Base-by-base conservation (phyloP, 2,329 filamentous ascomycete species). In the Alternaria longipes region DNA sequence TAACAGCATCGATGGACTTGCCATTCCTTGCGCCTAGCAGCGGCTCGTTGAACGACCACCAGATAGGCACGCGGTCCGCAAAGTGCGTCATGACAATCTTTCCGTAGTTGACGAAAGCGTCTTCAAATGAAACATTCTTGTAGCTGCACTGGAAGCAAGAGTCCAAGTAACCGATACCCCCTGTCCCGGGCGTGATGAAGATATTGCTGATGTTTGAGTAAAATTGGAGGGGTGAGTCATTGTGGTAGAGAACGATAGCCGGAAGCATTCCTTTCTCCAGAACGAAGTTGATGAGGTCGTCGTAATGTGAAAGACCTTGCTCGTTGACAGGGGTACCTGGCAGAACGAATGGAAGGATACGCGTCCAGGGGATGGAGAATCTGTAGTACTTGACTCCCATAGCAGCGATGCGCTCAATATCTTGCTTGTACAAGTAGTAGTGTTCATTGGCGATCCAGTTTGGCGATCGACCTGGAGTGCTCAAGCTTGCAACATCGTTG, bases 381-480 rank as follows among this genome's bases (percentile, higher is more conserved):
- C 83, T 82, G 69, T 84, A 86, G 50, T 84, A 82, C 45, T 80
- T 80, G 8, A 85, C 79, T 0, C 85, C 85, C 72, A 87, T 80
- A 3, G 82, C 78, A 1, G 84, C 84, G 8, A 86, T 77, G 0
- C 84, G 80, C 59, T 83, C 84, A 44, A 87, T 85, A 42, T 86
- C 83, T 72, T 86, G 85, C 70, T 86, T 86, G 66, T 86, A 87
- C 8, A 84, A 72, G 61, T 85, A 86, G 68, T 86, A 86, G 56
- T 85, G 81, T 72, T 84, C 83, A 42, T 82, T 84, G 3, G 81
- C 81, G 8, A 70, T 49, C n/a, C 62, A 71, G 42, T 74, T 62
- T 4, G 63, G 38, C 5, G 63, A n/a, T 3, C 46, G 24, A 9
- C 49, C 63, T 4, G 67, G 65, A 4, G 20, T 60, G 9, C 61